Base-by-base conservation (phyloP, 139 green algal genomes). In the Micromonas commoda region DNA sequence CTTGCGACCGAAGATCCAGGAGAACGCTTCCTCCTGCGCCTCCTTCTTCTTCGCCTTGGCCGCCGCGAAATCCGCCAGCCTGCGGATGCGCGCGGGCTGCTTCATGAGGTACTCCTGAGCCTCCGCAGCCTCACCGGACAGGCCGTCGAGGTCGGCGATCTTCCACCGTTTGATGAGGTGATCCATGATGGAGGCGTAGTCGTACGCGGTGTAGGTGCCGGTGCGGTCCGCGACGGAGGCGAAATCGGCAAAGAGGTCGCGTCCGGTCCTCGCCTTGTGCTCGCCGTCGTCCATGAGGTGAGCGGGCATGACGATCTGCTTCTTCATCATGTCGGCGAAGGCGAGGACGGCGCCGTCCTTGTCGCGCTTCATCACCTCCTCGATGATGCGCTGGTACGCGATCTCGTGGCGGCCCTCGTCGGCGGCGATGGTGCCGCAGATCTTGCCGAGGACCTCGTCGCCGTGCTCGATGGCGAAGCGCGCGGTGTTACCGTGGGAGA, bases 291-390 rank as follows among this genome's bases (percentile, higher is more conserved):
- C 80, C 95, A 99, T 97, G 1, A 97, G 81, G 85, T 97, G 93
- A 9, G 95, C 94, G 20, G 93, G 93, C 95, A 99, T 99, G 16
- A 97, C 91, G 80, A 99, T 98, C 88, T 97, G 90, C 88, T 98
- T 98, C 57, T 81, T 84, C 93, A 99, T 98, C 95, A 99, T 99
- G 88, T 97, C 95, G 13, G 86, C 90, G 81, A 97, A 98, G 1
- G 90, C 91, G 16, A 97, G 64, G 85, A 97, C 92, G 28, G 94
- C 85, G 73, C 92, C 92, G 68, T 90, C 79, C 51, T 91, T 91
- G 82, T 99, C 95, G 32, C 84, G 79, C 86, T 89, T 84, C 73
- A 97, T 96, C 45, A 99, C 73, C 65, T 90, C 86, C 35, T 97
- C 90, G 64, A 97, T 89, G 80, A 98, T 96, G 77, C 67, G 60